Evolutionary conservation across 768 basidiomycete species (phyloP), one percentile per base, ranked within the genome.

Genomic region (Obba rivulosa): DNA sequence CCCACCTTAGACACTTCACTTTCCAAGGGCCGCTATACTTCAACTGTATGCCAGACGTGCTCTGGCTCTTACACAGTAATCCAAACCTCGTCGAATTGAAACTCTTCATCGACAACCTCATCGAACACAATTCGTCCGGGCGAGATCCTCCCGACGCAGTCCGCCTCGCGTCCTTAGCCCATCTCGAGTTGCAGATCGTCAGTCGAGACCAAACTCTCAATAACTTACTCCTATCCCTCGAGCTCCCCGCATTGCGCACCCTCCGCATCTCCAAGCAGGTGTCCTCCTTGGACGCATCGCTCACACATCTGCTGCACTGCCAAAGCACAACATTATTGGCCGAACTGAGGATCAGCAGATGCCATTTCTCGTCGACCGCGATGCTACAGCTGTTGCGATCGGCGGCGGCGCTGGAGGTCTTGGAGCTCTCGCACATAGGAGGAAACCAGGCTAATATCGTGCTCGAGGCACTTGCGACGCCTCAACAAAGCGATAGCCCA

Each of bases 371-470:
- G 69, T 25, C 61, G 60, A 14, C 25, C 17, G 22, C 62, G 67
- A 35, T 73, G 1, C 45, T 60, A 9, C 37, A 35, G 0, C 37
- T 70, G 23, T 62, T 85, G 16, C 53, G 55, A 18, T 46, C 43
- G 8, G 65, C 72, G 0, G 57, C 66, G 21, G 55, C 60, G 17
- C 69, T 85, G 43, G 61, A 72, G 55, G 69, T 57, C 2, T 64
- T 85, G 9, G 67, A 72, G 48, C 50, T 84, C 16, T 65, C 61
- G 4, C 45, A 62, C 18, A 53, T 73, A 16, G 47, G 50, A 48
- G 40, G 65, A 9, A 59, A 53, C 3, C 57, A 66, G 20, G 68
- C 69, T 14, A 72, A 70, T 42, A 52, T 52, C 5, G 54, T 78
- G 9, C 57, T 81, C 24, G 70, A 75, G 45, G 67, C 70, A 18